Percentiles rank a stretch among this genome's conserved stretches.
phyloP scores from a whole-genome alignment of 805 yeast species.

The Metschnikowia bowlesiae region DNA sequence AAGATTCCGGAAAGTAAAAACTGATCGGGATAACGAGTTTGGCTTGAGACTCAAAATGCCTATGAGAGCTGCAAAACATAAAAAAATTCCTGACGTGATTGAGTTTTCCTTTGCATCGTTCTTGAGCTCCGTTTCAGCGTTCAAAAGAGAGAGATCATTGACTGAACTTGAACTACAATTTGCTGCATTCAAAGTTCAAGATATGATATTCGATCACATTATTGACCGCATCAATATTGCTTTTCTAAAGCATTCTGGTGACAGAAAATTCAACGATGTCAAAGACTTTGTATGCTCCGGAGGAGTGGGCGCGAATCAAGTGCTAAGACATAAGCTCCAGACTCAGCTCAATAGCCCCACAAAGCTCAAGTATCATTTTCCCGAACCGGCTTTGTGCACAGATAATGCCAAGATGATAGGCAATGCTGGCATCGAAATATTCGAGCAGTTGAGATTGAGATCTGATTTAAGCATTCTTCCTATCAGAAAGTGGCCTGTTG shows the following conservation, averaged over 20 bases:
- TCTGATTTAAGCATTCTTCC: slow-evolving; percentile 60
- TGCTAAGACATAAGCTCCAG: slow-evolving; percentile 47
- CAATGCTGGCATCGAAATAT: slow-evolving; percentile 90
- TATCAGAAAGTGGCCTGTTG: slow-evolving; percentile 77
- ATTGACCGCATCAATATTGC: slow-evolving; percentile 57
- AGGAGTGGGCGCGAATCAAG: slow-evolving; percentile 82
- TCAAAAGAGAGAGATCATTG: slow-evolving; percentile 30
- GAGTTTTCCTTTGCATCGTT: slow-evolving; percentile 77
- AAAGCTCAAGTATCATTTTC: slow-evolving; percentile 50
- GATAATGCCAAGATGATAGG: slow-evolving; percentile 98
- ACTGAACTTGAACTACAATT: slow-evolving; percentile 44
- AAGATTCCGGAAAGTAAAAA: slow-evolving; percentile 19
- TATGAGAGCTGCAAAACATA: slow-evolving; percentile 28
- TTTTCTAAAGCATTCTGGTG: slow-evolving; percentile 30
- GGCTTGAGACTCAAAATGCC: slow-evolving; percentile 28
- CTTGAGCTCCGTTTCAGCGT: slow-evolving; percentile 47
- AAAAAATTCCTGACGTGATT: slow-evolving; percentile 23
- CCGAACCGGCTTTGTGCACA: slow-evolving; percentile 71
- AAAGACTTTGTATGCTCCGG: slow-evolving; percentile 78
- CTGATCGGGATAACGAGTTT: slow-evolving; percentile 21
- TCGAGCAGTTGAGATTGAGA: slow-evolving; percentile 46
- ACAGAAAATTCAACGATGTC: slow-evolving; percentile 35
- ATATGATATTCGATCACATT: slow-evolving; percentile 67
- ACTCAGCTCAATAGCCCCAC: slow-evolving; percentile 26
- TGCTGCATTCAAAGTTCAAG: slow-evolving; percentile 58